phyloP scores from a whole-genome alignment of 192 early-diverging fungal species.

The Coemansia sp. region DNA sequence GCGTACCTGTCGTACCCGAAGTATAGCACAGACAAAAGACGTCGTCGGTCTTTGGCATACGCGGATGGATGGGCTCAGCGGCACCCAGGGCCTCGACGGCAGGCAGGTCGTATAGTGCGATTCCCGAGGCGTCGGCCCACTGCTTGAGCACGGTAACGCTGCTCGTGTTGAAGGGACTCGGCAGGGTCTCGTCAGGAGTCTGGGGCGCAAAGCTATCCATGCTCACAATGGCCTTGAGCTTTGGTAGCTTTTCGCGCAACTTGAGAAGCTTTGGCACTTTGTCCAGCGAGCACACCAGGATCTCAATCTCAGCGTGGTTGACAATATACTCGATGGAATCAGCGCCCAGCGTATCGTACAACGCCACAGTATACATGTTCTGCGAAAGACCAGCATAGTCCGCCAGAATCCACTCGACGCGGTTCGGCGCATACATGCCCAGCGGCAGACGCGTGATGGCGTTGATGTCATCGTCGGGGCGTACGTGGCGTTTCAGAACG shows the following conservation, averaged over 20 bases:
- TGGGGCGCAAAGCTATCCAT: conserved; percentile 63
- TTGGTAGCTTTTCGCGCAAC: conserved; percentile 65
- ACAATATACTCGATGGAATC: conserved; percentile 85
- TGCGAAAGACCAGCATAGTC: conserved; percentile 71
- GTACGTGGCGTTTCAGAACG: conserved; percentile 60
- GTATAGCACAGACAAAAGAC: conserved; percentile 79
- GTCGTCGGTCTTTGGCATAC: conserved; percentile 68
- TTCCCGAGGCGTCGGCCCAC: conserved; percentile 69
- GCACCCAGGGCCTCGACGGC: conserved; percentile 67
- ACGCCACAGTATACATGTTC: conserved; percentile 69
- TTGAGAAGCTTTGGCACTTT: conserved; percentile 65
- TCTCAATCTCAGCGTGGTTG: conserved; percentile 78
- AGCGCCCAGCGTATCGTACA: conserved; percentile 90
- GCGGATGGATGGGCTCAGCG: conserved; percentile 58
- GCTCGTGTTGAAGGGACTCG: conserved; percentile 51
- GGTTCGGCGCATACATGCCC: conserved; percentile 78
- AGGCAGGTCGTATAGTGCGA: conserved; percentile 64
- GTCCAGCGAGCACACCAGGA: conserved; percentile 70
- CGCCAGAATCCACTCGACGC: conserved; percentile 76
- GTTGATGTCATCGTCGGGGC: conserved; percentile 38
- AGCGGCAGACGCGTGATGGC: conserved; percentile 50
- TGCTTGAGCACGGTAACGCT: conserved; percentile 46
- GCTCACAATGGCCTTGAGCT: conserved; percentile 73
- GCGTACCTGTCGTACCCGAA: conserved; percentile 84
- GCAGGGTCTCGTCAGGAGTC: conserved; percentile 34